These are phyloP conservation scores for Galeopsis tetrahit DNA, from an alignment of 257 asterid genomes.

Conservation along the genomic window DNA sequence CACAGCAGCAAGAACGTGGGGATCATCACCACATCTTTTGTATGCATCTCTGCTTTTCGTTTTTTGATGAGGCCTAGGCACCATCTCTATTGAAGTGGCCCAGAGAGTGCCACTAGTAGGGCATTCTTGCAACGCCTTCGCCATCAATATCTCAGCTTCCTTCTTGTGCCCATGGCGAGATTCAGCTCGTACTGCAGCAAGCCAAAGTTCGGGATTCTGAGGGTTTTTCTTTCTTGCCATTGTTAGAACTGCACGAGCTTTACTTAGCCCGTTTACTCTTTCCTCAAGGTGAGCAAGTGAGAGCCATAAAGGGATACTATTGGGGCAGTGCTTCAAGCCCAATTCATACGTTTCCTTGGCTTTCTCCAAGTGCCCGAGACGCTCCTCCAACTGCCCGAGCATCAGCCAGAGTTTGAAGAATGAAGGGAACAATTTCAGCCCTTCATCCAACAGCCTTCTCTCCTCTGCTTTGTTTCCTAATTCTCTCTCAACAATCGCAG, in stretches of 20 bases:
- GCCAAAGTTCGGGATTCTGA: slow-evolving; percentile 81
- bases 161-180: slow-evolving; percentile 74
- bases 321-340: slow-evolving; percentile 73
- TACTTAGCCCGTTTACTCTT: slow-evolving; percentile 68
- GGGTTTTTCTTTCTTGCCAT: slow-evolving; percentile 87
- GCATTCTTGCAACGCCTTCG: slow-evolving; percentile 93
- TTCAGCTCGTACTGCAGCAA: slow-evolving; percentile 87
- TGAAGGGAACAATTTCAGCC: slow-evolving; percentile 70
- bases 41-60: slow-evolving; percentile 70
- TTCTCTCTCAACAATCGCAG: slow-evolving; percentile 93
- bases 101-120: slow-evolving; percentile 80
- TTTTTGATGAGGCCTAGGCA: slow-evolving; percentile 73
- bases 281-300: slow-evolving; percentile 85
- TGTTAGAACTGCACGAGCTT: slow-evolving; percentile 83
- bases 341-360: slow-evolving; percentile 72
- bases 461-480: slow-evolving; percentile 76
- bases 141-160: slow-evolving; percentile 83
- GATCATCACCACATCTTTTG: slow-evolving; percentile 72
- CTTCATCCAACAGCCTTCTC: slow-evolving; percentile 78
- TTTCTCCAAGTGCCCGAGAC: slow-evolving; percentile 57
- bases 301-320: slow-evolving; percentile 77
- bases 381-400: slow-evolving; percentile 93
- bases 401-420: slow-evolving; percentile 88
- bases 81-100: slow-evolving; percentile 84
- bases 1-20: slow-evolving; percentile 72